Evolutionary conservation across 768 basidiomycete genomes (phyloP).

Genomic region (Pleurotus tuoliensis): DNA sequence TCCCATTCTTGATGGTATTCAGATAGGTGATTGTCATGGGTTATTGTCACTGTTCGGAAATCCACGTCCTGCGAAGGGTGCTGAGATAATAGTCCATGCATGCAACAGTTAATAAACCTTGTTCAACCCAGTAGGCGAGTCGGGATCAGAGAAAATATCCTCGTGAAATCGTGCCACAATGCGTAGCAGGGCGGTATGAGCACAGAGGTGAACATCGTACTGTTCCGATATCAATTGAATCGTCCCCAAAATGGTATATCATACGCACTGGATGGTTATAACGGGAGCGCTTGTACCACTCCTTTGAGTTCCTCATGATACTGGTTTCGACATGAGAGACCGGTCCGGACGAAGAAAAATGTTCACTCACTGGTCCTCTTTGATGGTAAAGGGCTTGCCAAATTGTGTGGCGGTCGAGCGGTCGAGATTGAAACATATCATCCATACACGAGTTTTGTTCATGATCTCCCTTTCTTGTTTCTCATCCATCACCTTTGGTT

Average conservation of each 20-base stretch:
- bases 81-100: not conserved
- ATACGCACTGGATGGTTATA: slow-evolving; percentile 52
- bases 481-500: slow-evolving; percentile 62
- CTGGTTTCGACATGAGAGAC: slow-evolving; percentile 23
- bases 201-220: slow-evolving; percentile 77
- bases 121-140: slow-evolving; percentile 64
- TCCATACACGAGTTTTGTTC: slow-evolving; percentile 85
- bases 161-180: slow-evolving; percentile 76
- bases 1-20: slow-evolving; percentile 67
- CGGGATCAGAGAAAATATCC: slow-evolving; percentile 69
- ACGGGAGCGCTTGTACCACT: slow-evolving; percentile 72
- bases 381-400: slow-evolving; percentile 85
- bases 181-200: slow-evolving; percentile 63
- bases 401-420: slow-evolving; percentile 85
- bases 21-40: slow-evolving; percentile 55
- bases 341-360: not conserved
- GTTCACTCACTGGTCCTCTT: slow-evolving; percentile 68
- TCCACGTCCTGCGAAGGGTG: slow-evolving; percentile 47
- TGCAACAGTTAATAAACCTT: slow-evolving; percentile 36
- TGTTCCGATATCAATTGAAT: slow-evolving; percentile 16
- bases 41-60: slow-evolving; percentile 60
- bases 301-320: slow-evolving; percentile 64
- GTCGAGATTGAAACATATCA: slow-evolving; percentile 88
- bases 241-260: too few relatives aligned
- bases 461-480: slow-evolving; percentile 77